A percentile compares a stretch with the other conserved stretches of the same genome.
Conservation (phyloP, 139 green algal species). For the Axilococcus clingmanii region DNA sequence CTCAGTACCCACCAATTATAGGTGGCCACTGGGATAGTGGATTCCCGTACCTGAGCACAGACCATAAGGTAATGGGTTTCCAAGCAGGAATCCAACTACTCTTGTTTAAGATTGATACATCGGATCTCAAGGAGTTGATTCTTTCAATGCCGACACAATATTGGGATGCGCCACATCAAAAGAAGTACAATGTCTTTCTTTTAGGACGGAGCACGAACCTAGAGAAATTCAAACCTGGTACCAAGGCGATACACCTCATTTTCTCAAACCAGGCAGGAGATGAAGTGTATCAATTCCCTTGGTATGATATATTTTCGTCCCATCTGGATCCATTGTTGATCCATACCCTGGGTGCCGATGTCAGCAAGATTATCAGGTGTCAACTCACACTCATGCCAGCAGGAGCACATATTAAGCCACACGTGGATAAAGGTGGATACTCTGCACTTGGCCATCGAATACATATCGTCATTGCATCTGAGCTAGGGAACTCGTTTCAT, state of each 20-base stretch:
- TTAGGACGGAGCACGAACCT: slow-evolving; percentile 33
- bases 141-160: background rate
- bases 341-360: slow-evolving; percentile 29
- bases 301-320: slow-evolving; percentile 39
- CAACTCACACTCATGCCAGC: slow-evolving; percentile 57
- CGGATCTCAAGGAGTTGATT: slow-evolving; percentile 21
- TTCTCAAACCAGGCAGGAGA: slow-evolving; percentile 43
- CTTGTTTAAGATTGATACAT: slow-evolving; percentile 31
- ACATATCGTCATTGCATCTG: slow-evolving; percentile 30
- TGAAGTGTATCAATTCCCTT: slow-evolving; percentile 53
- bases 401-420: slow-evolving; percentile 24
- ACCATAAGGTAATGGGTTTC: slow-evolving; percentile 16
- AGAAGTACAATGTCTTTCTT: slow-evolving; percentile 37
- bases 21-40: slow-evolving; percentile 36
- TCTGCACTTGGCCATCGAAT: slow-evolving; percentile 45
- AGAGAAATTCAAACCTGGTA: slow-evolving; percentile 51
- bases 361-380: slow-evolving; percentile 54
- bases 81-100: slow-evolving; percentile 38
- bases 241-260: slow-evolving; percentile 38
- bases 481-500: slow-evolving; percentile 3
- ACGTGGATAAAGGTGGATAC: slow-evolving; percentile 57
- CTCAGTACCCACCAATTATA: background rate
- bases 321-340: slow-evolving; percentile 46
- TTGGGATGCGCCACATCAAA: slow-evolving; percentile 26
- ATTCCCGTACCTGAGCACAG: slow-evolving; percentile 31